Evolutionary conservation across 805 yeast species (phyloP), one percentile per base, ranked within the genome.

Genomic region (Kluyveromyces dobzhanskii): DNA sequence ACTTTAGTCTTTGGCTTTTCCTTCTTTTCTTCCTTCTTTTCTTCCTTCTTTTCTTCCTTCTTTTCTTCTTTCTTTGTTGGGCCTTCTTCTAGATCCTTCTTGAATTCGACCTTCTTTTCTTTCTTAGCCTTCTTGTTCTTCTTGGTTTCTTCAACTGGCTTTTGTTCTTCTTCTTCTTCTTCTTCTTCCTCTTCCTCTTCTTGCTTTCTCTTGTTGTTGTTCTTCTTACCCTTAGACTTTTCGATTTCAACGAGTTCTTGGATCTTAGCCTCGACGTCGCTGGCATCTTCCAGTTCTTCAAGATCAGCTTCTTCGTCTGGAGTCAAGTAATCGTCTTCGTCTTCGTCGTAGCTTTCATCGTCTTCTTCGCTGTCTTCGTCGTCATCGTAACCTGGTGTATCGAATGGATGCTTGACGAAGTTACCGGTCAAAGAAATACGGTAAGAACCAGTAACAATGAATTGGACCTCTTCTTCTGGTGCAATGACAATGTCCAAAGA

Each of bases 401-500:
- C 95, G 56, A 78, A 85, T 63, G 97, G 97, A 66, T 88, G 96
- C 65, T 85, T 94, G 58, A 92, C 81, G 67, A 81, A 87, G 80
- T 92, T 90, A 71, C 99, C 99, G 51, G 85, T 72, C 54, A 92
- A 70, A 64, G 90, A 94, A 49, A 92, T 73, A 49, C 94, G 83
- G 71, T 87, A 90, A 19, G 97, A 86, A 59, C 98, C 98, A 45
- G 95, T 83, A 42, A 85, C 97, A 57, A 86, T 94, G 58, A 92
- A 92, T 70, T 72, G 79, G 45, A 92, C 86, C 59, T 88, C 95
- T 69, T 92, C 98, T 56, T 80, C 90, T 56, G 97, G 95, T 40
- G 81, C 75, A 57, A 92, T 82, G 56, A 94, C 85, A 49, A 92
- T 67, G 59, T 92, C 97, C 41, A 92, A 62, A 41, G 94, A 70